These are phyloP conservation scores for Gossypium trilobum DNA, from an alignment of 441 rosid genomes.

Conservation along the genomic window DNA sequence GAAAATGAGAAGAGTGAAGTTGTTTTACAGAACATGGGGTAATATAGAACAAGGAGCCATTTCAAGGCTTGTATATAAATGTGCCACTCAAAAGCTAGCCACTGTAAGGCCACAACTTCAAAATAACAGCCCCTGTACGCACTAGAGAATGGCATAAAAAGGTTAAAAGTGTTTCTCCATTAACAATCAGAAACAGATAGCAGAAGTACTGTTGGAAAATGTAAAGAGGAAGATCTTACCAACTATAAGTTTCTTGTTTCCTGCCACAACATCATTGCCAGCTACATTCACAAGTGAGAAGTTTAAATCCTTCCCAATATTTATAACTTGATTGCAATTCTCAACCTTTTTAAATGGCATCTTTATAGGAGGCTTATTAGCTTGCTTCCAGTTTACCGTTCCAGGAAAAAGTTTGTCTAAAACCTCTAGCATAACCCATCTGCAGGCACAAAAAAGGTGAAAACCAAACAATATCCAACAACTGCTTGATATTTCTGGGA, in stretches of 20 bases:
- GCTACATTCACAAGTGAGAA: slow-evolving; percentile 95
- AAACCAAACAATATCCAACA: slow-evolving; percentile 17
- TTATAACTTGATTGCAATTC: slow-evolving; percentile 79
- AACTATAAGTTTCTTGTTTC: slow-evolving; percentile 82
- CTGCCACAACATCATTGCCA: slow-evolving; percentile 91
- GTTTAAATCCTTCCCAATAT: slow-evolving; percentile 63
- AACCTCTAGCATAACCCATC: slow-evolving; percentile 89
- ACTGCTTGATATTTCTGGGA: neutral
- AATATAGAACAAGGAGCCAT: neutral
- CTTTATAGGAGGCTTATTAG: slow-evolving; percentile 82
- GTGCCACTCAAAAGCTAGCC: neutral
- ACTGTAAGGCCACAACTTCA: neutral
- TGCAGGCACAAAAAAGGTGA: slow-evolving; percentile 26
- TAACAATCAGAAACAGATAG: neutral
- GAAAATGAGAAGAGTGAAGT: neutral
- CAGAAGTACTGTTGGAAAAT: neutral
- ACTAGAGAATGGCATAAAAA: neutral
- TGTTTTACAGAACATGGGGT: neutral
- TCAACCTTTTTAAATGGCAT: slow-evolving; percentile 95
- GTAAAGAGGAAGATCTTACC: slow-evolving; percentile 33
- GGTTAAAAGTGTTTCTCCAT: neutral
- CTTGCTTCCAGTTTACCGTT: slow-evolving; percentile 80
- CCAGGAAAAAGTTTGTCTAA: slow-evolving; percentile 75
- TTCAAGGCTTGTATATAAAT: neutral
- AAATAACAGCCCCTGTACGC: too few species aligned